These are phyloP conservation scores for Fistulinella cinereoalba DNA, from an alignment of 1,284 basidiomycete species.

Conservation along the genomic window DNA sequence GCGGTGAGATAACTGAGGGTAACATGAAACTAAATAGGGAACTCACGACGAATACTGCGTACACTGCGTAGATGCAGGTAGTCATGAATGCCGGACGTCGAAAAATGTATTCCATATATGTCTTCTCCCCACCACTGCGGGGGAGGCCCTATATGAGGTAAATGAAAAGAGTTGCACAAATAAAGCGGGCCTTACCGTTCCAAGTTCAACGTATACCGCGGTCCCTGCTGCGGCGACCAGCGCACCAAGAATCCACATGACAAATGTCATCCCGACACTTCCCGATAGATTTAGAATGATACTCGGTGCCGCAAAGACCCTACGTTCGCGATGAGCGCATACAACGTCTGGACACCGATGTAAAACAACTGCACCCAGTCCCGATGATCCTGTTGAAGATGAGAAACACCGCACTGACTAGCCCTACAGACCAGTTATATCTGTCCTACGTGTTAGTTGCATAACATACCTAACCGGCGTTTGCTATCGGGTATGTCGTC, in stretches of 20 bases:
- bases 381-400: slow-evolving; percentile 78
- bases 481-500: slow-evolving; percentile 44
- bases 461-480: slow-evolving; percentile 41
- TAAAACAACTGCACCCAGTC: slow-evolving; percentile 51
- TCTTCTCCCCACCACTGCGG: slow-evolving; percentile 72
- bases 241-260: slow-evolving; percentile 72
- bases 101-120: slow-evolving; percentile 72
- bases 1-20: neutral
- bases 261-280: slow-evolving; percentile 58
- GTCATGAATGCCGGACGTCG: slow-evolving; percentile 58
- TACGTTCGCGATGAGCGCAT: slow-evolving; percentile 23
- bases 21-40: neutral
- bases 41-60: slow-evolving; percentile 58
- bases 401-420: slow-evolving; percentile 61
- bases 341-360: neutral
- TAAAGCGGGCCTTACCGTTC: slow-evolving; percentile 48
- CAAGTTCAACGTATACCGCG: slow-evolving; percentile 72
- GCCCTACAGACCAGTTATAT: slow-evolving; percentile 35
- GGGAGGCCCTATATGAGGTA: slow-evolving; percentile 51
- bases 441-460: neutral
- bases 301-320: slow-evolving; percentile 74
- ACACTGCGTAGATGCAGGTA: slow-evolving; percentile 58
- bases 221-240: slow-evolving; percentile 60
- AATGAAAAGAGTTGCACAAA: neutral
- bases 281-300: slow-evolving; percentile 65